Evolutionary conservation across 164 flowering plant genomes (phyloP).

Genomic region (Kingdonia uniflora): DNA sequence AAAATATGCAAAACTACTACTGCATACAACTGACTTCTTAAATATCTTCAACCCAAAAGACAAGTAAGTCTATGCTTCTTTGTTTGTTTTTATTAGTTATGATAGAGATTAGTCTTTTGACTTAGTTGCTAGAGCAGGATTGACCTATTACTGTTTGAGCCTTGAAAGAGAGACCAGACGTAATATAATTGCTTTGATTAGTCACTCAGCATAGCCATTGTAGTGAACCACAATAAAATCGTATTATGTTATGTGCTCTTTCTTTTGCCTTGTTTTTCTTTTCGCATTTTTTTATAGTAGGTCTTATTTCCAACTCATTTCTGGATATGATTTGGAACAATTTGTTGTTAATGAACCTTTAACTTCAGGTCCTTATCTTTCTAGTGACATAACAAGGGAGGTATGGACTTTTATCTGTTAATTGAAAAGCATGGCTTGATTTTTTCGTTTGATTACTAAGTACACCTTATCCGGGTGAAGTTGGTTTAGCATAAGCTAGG

Average conservation of each 20-base stretch:
- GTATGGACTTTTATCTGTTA: constrained; percentile 19
- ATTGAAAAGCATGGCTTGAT: neutral
- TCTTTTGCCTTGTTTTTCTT: neutral
- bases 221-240: no score
- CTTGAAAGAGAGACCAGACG: constrained; percentile 45
- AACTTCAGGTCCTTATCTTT: constrained; percentile 91
- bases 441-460: neutral
- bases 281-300: neutral
- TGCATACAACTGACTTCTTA: no score
- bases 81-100: no score
- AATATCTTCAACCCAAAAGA: no score
- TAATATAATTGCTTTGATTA: no score
- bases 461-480: no score
- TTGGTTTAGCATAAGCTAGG: neutral
- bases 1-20: no score
- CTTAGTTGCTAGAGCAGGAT: constrained; percentile 8
- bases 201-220: no score
- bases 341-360: constrained; percentile 43
- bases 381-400: constrained; percentile 93
- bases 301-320: neutral
- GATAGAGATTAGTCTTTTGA: no score
- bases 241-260: neutral
- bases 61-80: no score
- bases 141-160: no score
- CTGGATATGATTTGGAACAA: neutral